These are phyloP conservation scores for Mycogone perniciosa DNA, from an alignment of 2,329 filamentous ascomycete genomes.

Conservation along the genomic window DNA sequence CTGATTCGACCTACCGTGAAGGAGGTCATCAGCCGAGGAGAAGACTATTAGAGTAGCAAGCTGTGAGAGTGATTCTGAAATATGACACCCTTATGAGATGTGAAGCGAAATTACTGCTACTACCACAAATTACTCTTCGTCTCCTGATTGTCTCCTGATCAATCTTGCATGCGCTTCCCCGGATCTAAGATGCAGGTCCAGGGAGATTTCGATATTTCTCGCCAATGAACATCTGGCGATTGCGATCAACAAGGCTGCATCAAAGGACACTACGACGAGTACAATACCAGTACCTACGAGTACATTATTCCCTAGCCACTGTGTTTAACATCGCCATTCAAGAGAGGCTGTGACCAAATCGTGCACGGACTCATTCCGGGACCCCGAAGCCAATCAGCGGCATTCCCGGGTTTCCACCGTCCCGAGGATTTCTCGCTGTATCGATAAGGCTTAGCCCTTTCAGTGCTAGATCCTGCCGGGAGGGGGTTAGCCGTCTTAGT, in stretches of 20 bases:
- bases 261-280: no score
- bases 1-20: constrained; percentile 73
- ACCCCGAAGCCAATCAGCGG: constrained; percentile 21
- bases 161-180: background rate
- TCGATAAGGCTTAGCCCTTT: constrained; percentile 7
- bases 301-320: no score
- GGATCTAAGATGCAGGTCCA: background rate
- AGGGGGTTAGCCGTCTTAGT: background rate
- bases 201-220: background rate
- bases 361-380: constrained; percentile 15
- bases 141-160: background rate
- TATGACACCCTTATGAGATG: constrained; percentile 14
- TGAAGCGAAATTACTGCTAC: background rate
- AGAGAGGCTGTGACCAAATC: no score
- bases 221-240: background rate
- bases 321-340: background rate
- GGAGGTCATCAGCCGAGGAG: constrained; percentile 79
- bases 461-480: constrained; percentile 8
- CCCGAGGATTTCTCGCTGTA: constrained; percentile 27
- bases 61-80: constrained; percentile 23
- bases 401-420: constrained; percentile 8
- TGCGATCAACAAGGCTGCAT: background rate
- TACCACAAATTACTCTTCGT: background rate
- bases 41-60: constrained; percentile 59
- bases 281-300: background rate